Base-by-base conservation (phyloP, 768 basidiomycete genomes). In the Leccinum variicolor region DNA sequence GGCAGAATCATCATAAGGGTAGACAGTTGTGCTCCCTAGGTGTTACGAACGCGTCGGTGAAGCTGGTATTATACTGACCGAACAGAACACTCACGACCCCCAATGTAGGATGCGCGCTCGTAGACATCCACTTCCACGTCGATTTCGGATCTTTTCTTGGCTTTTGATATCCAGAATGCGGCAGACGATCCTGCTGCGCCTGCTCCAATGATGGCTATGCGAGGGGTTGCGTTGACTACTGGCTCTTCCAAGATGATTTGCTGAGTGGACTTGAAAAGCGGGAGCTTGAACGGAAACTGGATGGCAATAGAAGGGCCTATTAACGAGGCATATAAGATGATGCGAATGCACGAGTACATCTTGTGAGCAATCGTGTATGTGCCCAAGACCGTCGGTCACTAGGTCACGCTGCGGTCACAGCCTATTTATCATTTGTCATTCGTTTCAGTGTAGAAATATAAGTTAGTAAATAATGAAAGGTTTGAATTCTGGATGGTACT, bases 171-270 rank as follows among this genome's bases (percentile, higher is more conserved):
- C 87, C 93, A 90, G 67, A 84, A 90, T 3, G 85, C 92, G 21
- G 93, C 90, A 25, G 91, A 89, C 15, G 83, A 84, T 9, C 94
- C 94, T 10, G 79, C 92, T 14, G 94, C 93, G 26, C 94, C 94
- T 0, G 94, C 94, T 17, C 94, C 94, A 54, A 97, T 83, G 66
- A 97, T 85, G 8, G 94, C 94, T 63, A 97, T 80, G 49, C 86
- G 75, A 47, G 85, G 82, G 0, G 77, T 52, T 55, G 53, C 58
- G 60, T 45, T 65, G 64, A 29, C 58, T 57, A 2, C 51, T 47
- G 68, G 63, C 36, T 64, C 59, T 50, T 66, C 65, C 21, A 26
- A 50, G 25, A 64, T 3, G 36, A 62, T 59, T 43, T 66, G 60
- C 45, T 69, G 57, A 28, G 68, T 75, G 46, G 71, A 62, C 48